Evolutionary conservation across 2,329 filamentous ascomycete genomes (phyloP).

Genomic region (Nemania sp.): DNA sequence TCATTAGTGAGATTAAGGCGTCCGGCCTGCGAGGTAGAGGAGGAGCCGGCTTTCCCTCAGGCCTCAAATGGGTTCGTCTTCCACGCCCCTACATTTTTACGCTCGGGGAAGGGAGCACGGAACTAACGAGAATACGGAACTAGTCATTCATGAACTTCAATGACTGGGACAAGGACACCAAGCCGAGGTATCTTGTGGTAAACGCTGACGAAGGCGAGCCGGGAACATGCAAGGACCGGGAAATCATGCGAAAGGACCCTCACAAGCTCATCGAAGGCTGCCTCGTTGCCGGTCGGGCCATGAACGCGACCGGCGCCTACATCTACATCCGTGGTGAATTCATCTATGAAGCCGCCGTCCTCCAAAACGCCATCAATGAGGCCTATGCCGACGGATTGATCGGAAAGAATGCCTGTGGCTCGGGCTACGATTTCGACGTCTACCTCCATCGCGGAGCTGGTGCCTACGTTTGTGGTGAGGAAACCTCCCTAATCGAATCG

Average conservation of each 20-base stretch:
- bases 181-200: conserved; percentile 96
- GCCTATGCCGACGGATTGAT: conserved; percentile 95
- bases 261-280: conserved; percentile 99
- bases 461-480: conserved; percentile 97
- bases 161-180: conserved; percentile 97
- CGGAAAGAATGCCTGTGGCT: conserved; percentile 97
- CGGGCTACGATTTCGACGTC: conserved; percentile 97
- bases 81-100: neutral
- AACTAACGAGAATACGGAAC: conserved; percentile 17
- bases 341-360: conserved; percentile 91
- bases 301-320: conserved; percentile 99
- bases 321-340: conserved; percentile 99
- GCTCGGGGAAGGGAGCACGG: neutral
- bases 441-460: conserved; percentile 97
- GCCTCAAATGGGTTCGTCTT: conserved; percentile 90
- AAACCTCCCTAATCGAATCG: conserved; percentile 97
- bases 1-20: conserved; percentile 96
- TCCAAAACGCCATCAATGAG: conserved; percentile 97
- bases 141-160: conserved; percentile 99
- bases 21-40: conserved; percentile 95
- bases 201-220: conserved; percentile 99
- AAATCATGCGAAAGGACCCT: conserved; percentile 99
- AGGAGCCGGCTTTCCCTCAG: conserved; percentile 97
- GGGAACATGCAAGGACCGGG: conserved; percentile 98
- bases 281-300: conserved; percentile 92